Conservation (phyloP, 805 yeast species). For the Kodamaea kaohsiungensis region DNA sequence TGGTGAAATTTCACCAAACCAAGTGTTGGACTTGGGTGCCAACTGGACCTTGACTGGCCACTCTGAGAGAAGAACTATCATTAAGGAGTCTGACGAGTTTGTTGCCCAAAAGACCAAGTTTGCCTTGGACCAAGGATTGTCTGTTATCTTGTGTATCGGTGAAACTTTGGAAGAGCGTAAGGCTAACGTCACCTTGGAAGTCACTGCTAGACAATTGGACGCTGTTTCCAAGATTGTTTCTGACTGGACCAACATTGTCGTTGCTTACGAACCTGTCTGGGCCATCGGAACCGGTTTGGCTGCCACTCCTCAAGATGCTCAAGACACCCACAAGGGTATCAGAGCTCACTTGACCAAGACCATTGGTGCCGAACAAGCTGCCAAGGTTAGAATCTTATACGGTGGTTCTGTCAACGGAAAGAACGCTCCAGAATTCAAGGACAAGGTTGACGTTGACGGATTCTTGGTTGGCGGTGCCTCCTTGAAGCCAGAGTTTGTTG, state of each 20-base stretch:
- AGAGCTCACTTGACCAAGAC: conserved; percentile 78
- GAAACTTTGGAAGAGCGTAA: conserved; percentile 96
- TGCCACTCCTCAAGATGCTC: conserved; percentile 98
- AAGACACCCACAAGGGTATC: conserved; percentile 87
- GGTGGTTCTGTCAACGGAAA: conserved; percentile 98
- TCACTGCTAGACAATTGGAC: conserved; percentile 83
- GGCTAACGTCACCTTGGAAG: conserved; percentile 80
- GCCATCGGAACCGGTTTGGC: conserved; percentile 99
- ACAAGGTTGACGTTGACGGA: conserved; percentile 93
- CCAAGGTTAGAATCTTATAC: conserved; percentile 83
- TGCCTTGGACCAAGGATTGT: conserved; percentile 85
- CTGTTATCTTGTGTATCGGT: conserved; percentile 96
- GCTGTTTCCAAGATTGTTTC: conserved; percentile 79
- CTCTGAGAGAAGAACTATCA: conserved; percentile 96
- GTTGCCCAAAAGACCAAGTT: conserved; percentile 93
- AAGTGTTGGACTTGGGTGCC: conserved; percentile 88
- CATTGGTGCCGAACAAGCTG: conserved; percentile 79
- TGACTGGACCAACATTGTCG: conserved; percentile 90
- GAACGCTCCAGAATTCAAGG: conserved; percentile 88
- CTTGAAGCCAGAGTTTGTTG: conserved; percentile 95
- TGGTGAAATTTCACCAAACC: conserved; percentile 90
- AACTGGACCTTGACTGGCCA: conserved; percentile 96
- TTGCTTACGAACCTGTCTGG: conserved; percentile 99
- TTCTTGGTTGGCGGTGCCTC: conserved; percentile 99
- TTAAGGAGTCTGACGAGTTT: conserved; percentile 86